These are phyloP conservation scores for Lactuca saligna DNA, from an alignment of 129 eudicot species.

Conservation along the genomic window DNA sequence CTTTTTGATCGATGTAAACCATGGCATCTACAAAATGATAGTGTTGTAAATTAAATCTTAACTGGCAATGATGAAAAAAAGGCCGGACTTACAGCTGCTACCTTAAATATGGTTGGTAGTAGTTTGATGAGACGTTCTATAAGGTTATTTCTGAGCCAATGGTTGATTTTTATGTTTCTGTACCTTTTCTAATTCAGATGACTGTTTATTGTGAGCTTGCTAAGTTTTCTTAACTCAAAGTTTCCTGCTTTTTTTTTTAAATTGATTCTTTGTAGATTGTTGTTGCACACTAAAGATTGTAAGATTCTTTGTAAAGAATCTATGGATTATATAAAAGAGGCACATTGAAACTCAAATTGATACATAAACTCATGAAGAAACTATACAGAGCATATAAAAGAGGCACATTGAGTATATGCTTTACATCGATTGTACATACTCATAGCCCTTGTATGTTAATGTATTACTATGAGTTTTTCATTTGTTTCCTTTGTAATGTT, in stretches of 20 bases:
- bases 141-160: constrained; percentile 51
- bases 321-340: too few species aligned
- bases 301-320: not conserved
- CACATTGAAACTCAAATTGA: too few species aligned
- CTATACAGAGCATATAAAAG: too few species aligned
- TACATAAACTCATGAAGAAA: too few species aligned
- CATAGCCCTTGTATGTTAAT: too few species aligned
- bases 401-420: too few species aligned
- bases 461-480: too few species aligned
- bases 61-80: constrained; percentile 61
- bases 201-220: not conserved
- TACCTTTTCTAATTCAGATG: not conserved
- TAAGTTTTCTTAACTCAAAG: not conserved
- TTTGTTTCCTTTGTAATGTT: too few species aligned
- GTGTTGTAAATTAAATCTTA: not conserved
- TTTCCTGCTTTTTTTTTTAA: not conserved
- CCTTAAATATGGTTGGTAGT: constrained; percentile 46
- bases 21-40: too few species aligned
- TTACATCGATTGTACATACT: too few species aligned
- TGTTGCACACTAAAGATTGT: constrained; percentile 58
- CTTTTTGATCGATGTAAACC: too few species aligned
- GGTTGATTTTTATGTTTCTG: not conserved
- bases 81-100: constrained; percentile 76
- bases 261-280: constrained; percentile 51
- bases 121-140: constrained; percentile 52